These are phyloP conservation scores for Thozetella sp. DNA, from an alignment of 495 filamentous ascomycete species.

Conservation along the genomic window DNA sequence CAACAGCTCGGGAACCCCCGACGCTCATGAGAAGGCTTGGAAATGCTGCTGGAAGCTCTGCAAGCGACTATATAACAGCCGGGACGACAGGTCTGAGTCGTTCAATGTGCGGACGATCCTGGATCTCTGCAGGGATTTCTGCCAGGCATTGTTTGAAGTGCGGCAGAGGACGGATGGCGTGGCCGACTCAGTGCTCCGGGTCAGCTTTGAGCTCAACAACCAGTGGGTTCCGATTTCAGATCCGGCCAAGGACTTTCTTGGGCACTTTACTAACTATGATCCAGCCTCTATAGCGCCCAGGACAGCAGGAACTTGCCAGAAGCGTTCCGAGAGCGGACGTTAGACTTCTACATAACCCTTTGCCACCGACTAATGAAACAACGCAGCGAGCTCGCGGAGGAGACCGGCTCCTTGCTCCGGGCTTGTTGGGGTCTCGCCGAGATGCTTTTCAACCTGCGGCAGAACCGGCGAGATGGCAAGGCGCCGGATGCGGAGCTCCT, in stretches of 20 bases:
- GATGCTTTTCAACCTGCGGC: slow-evolving; percentile 90
- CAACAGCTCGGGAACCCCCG: slow-evolving; percentile 66
- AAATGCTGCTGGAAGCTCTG: slow-evolving; percentile 90
- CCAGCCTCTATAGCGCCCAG: slow-evolving; percentile 80
- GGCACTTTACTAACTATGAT: slow-evolving; percentile 21
- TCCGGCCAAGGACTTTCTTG: slow-evolving; percentile 1
- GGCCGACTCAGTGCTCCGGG: slow-evolving; percentile 80
- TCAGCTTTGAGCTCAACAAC: slow-evolving; percentile 94
- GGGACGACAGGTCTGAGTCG: slow-evolving; percentile 67
- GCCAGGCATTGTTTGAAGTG: slow-evolving; percentile 85
- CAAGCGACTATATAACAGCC: slow-evolving; percentile 80
- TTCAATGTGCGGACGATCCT: slow-evolving; percentile 77
- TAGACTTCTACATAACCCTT: slow-evolving; percentile 92
- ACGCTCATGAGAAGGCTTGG: slow-evolving; percentile 84
- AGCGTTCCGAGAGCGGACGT: slow-evolving; percentile 83
- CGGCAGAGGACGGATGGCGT: slow-evolving; percentile 73
- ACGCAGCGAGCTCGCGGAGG: slow-evolving; percentile 70
- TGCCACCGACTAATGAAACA: slow-evolving; percentile 96
- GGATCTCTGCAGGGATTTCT: slow-evolving; percentile 89
- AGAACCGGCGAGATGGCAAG: slow-evolving; percentile 76
- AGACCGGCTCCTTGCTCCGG: slow-evolving; percentile 80
- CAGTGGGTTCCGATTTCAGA: slow-evolving; percentile 47
- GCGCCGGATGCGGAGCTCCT: slow-evolving; percentile 78
- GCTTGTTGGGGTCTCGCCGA: slow-evolving; percentile 91
- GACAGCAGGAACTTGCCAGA: slow-evolving; percentile 79